These are phyloP conservation scores for Rhizopogon roseolus DNA, from an alignment of 768 basidiomycete species.

Conservation along the genomic window DNA sequence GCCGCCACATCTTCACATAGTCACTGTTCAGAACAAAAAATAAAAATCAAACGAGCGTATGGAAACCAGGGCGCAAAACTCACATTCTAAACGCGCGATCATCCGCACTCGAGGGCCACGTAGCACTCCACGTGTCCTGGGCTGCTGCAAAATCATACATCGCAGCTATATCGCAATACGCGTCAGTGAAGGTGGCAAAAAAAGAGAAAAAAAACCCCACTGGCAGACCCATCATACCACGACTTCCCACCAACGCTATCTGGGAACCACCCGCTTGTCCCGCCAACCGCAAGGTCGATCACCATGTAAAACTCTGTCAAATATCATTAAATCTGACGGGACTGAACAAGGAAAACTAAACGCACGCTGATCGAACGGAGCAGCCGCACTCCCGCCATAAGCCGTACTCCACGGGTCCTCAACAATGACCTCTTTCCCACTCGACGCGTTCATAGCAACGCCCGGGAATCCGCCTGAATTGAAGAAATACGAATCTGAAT, in stretches of 20 bases:
- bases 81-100: slow-evolving; percentile 70
- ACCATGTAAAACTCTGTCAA: slow-evolving; percentile 74
- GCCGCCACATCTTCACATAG: slow-evolving; percentile 30
- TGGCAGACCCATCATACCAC: slow-evolving; percentile 59
- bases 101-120: slow-evolving; percentile 64
- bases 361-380: slow-evolving; percentile 45
- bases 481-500: slow-evolving; percentile 46
- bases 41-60: too few species aligned
- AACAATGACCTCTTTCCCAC: slow-evolving; percentile 33
- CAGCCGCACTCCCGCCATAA: slow-evolving; percentile 37
- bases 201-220: slow-evolving; percentile 26
- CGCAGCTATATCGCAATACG: slow-evolving; percentile 32
- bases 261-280: slow-evolving; percentile 56
- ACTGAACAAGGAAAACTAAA: neutral
- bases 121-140: slow-evolving; percentile 64
- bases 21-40: slow-evolving; percentile 11
- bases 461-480: slow-evolving; percentile 46
- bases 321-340: neutral
- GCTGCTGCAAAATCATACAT: slow-evolving; percentile 66
- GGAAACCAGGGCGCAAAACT: neutral
- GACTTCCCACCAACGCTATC: slow-evolving; percentile 46
- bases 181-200: neutral
- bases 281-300: slow-evolving; percentile 75
- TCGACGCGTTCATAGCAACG: slow-evolving; percentile 39
- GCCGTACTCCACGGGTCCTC: slow-evolving; percentile 45